phyloP scores from a whole-genome alignment of 805 yeast species.

The Dipodascopsis uninucleata region DNA sequence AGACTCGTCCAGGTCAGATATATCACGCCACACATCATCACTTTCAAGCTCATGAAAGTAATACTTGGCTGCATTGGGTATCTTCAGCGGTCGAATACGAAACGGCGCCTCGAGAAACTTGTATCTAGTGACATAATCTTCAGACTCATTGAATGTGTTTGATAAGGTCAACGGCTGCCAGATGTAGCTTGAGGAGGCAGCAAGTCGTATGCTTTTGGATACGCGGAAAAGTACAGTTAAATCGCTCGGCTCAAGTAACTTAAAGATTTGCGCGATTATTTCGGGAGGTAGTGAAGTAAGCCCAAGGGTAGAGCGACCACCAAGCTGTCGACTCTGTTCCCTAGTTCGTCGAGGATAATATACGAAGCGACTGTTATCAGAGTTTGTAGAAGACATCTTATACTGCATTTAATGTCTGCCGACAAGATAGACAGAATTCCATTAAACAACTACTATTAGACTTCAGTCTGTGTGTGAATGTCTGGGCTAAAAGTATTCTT shows the following conservation, averaged over 20 bases:
- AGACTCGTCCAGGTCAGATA: neutral
- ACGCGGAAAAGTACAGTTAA: slow-evolving; percentile 12
- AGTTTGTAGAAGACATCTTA: too few relatives aligned
- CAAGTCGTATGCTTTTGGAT: slow-evolving; percentile 5
- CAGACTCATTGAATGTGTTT: slow-evolving; percentile 2
- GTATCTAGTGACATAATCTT: slow-evolving; percentile 19
- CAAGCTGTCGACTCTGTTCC: neutral
- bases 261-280: slow-evolving; percentile 11
- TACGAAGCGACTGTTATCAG: neutral
- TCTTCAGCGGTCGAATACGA: slow-evolving; percentile 8
- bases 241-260: slow-evolving; percentile 13
- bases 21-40: neutral
- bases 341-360: neutral
- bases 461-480: too few relatives aligned
- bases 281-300: slow-evolving; percentile 18
- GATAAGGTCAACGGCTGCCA: slow-evolving; percentile 13
- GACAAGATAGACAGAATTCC: too few relatives aligned
- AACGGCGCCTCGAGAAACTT: slow-evolving; percentile 14
- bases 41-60: neutral
- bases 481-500: too few relatives aligned
- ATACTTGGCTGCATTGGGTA: neutral
- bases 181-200: slow-evolving; percentile 14
- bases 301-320: neutral
- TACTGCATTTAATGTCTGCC: too few relatives aligned
- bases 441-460: too few relatives aligned